phyloP scores from a whole-genome alignment of 768 basidiomycete genomes.

The Podaxis pistillaris region DNA sequence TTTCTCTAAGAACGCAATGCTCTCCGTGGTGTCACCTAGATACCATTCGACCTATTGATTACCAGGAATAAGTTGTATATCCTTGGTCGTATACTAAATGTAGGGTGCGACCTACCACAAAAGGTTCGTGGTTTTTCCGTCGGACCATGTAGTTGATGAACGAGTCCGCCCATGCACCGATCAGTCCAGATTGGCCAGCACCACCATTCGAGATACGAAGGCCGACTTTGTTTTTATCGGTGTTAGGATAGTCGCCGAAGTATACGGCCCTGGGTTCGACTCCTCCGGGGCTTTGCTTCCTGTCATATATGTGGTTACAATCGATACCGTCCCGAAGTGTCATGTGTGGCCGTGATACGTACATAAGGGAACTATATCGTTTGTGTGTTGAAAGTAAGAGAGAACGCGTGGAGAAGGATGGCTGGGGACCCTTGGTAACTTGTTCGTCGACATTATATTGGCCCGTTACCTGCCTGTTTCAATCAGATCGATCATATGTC shows the following conservation, averaged over 20 bases:
- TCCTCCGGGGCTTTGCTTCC: not conserved
- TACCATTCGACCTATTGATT: constrained; percentile 51
- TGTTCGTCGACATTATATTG: too few species aligned
- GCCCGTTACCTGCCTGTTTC: too few species aligned
- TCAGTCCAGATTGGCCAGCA: constrained; percentile 48
- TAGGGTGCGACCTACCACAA: constrained; percentile 26
- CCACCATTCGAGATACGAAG: constrained; percentile 49
- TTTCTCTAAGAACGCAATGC: constrained; percentile 38
- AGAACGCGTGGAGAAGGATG: too few species aligned
- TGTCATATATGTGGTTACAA: too few species aligned
- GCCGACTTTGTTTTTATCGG: constrained; percentile 28
- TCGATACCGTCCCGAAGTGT: too few species aligned
- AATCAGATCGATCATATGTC: too few species aligned
- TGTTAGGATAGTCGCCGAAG: constrained; percentile 34
- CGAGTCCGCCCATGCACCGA: constrained; percentile 43
- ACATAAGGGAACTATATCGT: too few species aligned
- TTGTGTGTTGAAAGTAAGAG: too few species aligned
- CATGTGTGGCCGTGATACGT: too few species aligned
- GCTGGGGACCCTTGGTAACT: too few species aligned
- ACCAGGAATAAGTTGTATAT: not conserved
- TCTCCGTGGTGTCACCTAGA: constrained; percentile 55
- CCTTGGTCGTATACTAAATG: not conserved
- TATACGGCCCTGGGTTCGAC: constrained; percentile 30
- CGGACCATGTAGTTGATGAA: constrained; percentile 40
- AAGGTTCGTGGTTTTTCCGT: constrained; percentile 26